Evolutionary conservation across 495 filamentous ascomycete species (phyloP).

Genomic region (Penicillium goetzii): DNA sequence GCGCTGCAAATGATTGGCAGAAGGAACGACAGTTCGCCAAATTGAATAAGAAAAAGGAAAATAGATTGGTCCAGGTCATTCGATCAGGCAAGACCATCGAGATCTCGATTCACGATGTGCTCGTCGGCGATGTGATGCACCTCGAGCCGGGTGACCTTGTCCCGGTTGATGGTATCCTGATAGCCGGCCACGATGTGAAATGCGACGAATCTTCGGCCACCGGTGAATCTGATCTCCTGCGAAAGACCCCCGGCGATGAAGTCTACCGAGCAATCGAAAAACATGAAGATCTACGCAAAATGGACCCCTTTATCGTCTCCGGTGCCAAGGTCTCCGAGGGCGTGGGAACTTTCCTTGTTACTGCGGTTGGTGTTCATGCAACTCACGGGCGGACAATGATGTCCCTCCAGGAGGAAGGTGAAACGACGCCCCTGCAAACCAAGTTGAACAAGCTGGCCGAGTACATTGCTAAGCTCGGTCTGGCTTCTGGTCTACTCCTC

Average conservation of each 20-base stretch:
- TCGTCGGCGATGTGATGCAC: slow-evolving; percentile 83
- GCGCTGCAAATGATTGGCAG: slow-evolving; percentile 76
- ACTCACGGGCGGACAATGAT: slow-evolving; percentile 93
- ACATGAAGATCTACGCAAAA: slow-evolving; percentile 72
- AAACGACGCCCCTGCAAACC: slow-evolving; percentile 91
- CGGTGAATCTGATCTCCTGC: slow-evolving; percentile 81
- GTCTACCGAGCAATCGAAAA: slow-evolving; percentile 81
- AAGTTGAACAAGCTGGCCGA: slow-evolving; percentile 91
- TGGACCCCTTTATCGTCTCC: slow-evolving; percentile 94
- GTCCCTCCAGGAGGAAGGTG: slow-evolving; percentile 85
- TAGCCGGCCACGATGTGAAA: slow-evolving; percentile 73
- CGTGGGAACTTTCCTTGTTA: slow-evolving; percentile 83
- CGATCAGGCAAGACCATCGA: slow-evolving; percentile 76
- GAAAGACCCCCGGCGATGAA: slow-evolving; percentile 72
- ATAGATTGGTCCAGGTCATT: slow-evolving; percentile 71
- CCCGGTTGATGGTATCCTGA: slow-evolving; percentile 77
- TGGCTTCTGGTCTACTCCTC: slow-evolving; percentile 77
- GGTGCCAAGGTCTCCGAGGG: slow-evolving; percentile 93
- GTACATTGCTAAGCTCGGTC: slow-evolving; percentile 91
- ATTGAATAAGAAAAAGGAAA: slow-evolving; percentile 73
- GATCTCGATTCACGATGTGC: slow-evolving; percentile 78
- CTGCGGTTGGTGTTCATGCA: slow-evolving; percentile 84
- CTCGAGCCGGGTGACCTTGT: slow-evolving; percentile 89
- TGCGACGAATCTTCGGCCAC: slow-evolving; percentile 86
- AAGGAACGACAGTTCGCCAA: slow-evolving; percentile 79